Percentiles rank a stretch among this genome's conserved stretches.
These are phyloP conservation scores for Globisporangium nagaii DNA, from an alignment of 352 stramenopile species.

Conservation along the genomic window DNA sequence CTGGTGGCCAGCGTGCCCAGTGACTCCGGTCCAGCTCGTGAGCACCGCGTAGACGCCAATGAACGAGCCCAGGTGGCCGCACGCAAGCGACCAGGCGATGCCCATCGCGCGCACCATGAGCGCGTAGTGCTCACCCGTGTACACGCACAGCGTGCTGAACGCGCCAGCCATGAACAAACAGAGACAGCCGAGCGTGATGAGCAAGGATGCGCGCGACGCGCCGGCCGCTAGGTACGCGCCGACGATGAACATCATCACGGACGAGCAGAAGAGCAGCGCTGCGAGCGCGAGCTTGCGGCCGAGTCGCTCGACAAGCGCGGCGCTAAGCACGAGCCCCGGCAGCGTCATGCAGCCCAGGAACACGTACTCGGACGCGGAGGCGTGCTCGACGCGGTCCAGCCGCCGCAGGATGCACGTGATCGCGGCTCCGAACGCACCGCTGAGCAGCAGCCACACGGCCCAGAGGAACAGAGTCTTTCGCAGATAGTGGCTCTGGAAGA, in stretches of 20 bases:
- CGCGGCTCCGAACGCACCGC: constrained; percentile 16
- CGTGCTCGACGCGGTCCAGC: constrained; percentile 18
- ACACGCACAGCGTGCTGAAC: constrained; percentile 24
- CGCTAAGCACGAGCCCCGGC: constrained; percentile 32
- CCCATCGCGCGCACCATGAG: constrained; percentile 38
- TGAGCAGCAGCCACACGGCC: constrained; percentile 30
- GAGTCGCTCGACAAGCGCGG: constrained; percentile 28
- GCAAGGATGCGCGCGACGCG: constrained; percentile 3
- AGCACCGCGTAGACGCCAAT: constrained; percentile 28
- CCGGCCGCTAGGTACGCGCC: constrained; percentile 18
- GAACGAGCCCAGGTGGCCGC: constrained; percentile 37
- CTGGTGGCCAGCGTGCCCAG: constrained; percentile 12
- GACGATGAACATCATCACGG: constrained; percentile 20
- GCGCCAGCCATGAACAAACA: constrained; percentile 20
- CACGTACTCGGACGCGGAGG: constrained; percentile 20
- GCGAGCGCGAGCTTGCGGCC: constrained; percentile 29
- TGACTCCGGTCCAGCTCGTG: constrained; percentile 14
- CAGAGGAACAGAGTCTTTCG: constrained; percentile 38
- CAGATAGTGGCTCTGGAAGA: constrained; percentile 34
- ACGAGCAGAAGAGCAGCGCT: constrained; percentile 22
- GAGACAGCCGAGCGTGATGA: constrained; percentile 18
- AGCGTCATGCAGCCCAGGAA: constrained; percentile 30
- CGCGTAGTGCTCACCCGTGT: constrained; percentile 42
- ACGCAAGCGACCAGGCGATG: constrained; percentile 27
- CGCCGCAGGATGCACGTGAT: constrained; percentile 23